Base-by-base conservation (phyloP, 768 basidiomycete species). In the Mycena kentingensis region DNA sequence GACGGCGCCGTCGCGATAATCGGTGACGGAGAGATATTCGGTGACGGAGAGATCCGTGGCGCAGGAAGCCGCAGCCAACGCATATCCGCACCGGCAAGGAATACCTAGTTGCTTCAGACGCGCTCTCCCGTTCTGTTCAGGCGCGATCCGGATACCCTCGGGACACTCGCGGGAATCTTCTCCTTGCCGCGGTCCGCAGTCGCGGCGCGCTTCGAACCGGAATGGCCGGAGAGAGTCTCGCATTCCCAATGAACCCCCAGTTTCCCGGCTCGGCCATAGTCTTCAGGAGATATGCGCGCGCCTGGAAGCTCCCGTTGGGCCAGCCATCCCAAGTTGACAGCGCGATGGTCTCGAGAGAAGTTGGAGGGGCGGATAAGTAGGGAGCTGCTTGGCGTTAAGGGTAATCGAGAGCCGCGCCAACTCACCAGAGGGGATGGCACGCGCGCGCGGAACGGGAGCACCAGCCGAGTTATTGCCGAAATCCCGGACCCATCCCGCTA, bases 291-390 rank as follows among this genome's bases (percentile, higher is more conserved):
- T 11, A 38, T 15, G 8, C 37, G 19, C 8, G 37, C 37, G 7
- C n/a, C n/a, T 38, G 37, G 37, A 38, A 38, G 11, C 11, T 6
- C 6, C 19, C 37, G 21, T 38, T 18, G 13, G 37, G 37, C 37
- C 37, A 38, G 37, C 37, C 37, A 38, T 38, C n/a, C 37, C 37
- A 38, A n/a, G n/a, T n/a, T n/a, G n/a, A n/a, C n/a, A n/a, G n/a
- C n/a, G n/a, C n/a, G n/a, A n/a, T n/a, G n/a, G n/a, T n/a, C 32
- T 34, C 11, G 32, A 34, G 32, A 34, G n/a, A 34, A 11, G 32
- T 34, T n/a, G 11, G 32, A 11, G 11, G 32, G 11, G 11, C 32
- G 32, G 11, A 11, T 34, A n/a, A n/a, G n/a, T n/a, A n/a, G n/a
- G n/a, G n/a, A n/a, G n/a, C 32, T 34, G 11, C 11, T 34, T 34